Evolutionary conservation across 257 asterid genomes (phyloP), one percentile per base, ranked within the genome.

Genomic region (Oldenlandia corymbosa): DNA sequence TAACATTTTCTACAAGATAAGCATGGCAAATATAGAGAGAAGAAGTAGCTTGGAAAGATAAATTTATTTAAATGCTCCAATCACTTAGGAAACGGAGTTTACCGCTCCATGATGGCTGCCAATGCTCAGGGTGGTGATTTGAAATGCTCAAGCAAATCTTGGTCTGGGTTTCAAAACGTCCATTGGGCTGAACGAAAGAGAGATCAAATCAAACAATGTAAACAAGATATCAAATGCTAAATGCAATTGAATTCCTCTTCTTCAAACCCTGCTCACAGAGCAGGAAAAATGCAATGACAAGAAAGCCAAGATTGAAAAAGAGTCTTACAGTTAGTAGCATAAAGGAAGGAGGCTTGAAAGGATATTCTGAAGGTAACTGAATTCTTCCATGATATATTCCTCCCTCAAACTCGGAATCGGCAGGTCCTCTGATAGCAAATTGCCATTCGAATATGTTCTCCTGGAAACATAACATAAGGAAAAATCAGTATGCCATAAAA

Each of bases 41-140:
- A 45, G 14, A 17, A 45, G 14, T 23, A 26, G 37, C 14, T 53
- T 21, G 27, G 8, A 18, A 56, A 14, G 41, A 45, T 45, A 23
- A n/a, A 24, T 64, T 16, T 20, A 49, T 21, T 48, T 23, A 51
- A 24, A 24, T 62, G 23, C 13, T n/a, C n/a, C n/a, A n/a, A n/a
- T n/a, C n/a, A 12, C 47, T 16, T 5, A 65, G 18, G 72, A 52
- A 50, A 43, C 55, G 18, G 64, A 75, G 13, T 56, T 78, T 76
- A 91, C 98, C 98, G 58, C 98, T 86, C 96, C 98, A 91, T 48
- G 94, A 91, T 65, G 98, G 98, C 64, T 86, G 98, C 98, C 98
- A 91, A 76, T 91, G 96, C 80, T 91, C 98, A 53, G 98, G 98
- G 54, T 91, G 98, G 78, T 91, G 96, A 78, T 86, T 91, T 41